These are phyloP conservation scores for Diacronema lutheri DNA, from an alignment of 78 protist species.

Conservation along the genomic window DNA sequence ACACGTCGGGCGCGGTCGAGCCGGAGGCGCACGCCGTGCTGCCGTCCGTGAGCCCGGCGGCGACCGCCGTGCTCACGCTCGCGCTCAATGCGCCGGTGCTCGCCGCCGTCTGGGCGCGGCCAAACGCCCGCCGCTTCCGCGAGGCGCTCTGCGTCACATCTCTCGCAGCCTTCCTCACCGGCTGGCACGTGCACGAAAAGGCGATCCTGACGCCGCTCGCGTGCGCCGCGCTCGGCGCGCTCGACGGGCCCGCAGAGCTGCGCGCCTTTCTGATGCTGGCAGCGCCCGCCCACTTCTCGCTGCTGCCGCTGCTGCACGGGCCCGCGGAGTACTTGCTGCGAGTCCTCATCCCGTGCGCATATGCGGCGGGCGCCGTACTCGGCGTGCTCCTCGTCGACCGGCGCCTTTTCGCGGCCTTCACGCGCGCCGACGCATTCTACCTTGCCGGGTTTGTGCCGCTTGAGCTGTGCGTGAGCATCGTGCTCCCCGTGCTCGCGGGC, in stretches of 20 bases:
- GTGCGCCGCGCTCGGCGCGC: conserved; percentile 45
- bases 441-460: neutral
- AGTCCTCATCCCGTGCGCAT: neutral
- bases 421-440: neutral
- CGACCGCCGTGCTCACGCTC: neutral
- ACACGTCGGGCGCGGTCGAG: neutral
- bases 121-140: neutral
- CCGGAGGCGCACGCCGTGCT: neutral
- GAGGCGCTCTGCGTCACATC: neutral
- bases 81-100: neutral
- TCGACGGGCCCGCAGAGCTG: neutral
- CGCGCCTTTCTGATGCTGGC: neutral
- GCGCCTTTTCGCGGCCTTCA: no score
- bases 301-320: conserved; percentile 10
- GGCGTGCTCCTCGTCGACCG: neutral
- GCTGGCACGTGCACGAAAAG: conserved; percentile 97
- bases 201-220: conserved; percentile 73
- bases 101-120: neutral
- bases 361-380: no score
- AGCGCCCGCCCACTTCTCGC: neutral
- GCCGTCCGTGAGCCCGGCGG: neutral
- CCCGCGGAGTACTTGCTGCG: neutral
- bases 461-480: neutral
- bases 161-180: conserved; percentile 71
- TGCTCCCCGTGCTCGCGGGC: neutral